A percentile compares a stretch with the other conserved stretches of the same genome.
Evolutionary conservation across 129 eudicot genomes (phyloP).

Genomic region (Helianthus tuberosus): DNA sequence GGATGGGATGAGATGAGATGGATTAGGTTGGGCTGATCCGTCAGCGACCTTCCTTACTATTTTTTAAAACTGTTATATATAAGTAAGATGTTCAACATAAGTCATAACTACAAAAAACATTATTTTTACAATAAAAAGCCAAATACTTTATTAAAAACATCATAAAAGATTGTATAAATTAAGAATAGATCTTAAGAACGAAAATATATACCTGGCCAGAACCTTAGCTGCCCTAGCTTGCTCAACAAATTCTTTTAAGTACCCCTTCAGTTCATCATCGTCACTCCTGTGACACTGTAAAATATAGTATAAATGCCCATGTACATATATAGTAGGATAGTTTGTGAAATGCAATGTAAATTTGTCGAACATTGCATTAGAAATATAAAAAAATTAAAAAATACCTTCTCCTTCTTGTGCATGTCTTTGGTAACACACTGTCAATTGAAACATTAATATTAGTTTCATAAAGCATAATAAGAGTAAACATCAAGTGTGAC

Average conservation of each 20-base stretch:
- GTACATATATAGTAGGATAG: not conserved
- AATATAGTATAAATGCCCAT: not conserved
- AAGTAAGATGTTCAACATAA: not conserved
- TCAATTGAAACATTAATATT: conserved; percentile 9
- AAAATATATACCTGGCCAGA: conserved; percentile 14
- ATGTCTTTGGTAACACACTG: not conserved
- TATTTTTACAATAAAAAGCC: not conserved
- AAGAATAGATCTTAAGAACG: not conserved
- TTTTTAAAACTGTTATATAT: not conserved
- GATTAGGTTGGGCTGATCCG: not conserved
- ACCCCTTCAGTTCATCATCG: not conserved
- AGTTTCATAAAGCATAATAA: not conserved
- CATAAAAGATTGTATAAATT: not conserved
- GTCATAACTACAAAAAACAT: not conserved
- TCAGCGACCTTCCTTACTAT: not conserved
- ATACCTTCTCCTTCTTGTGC: not conserved
- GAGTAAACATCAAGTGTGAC: not conserved
- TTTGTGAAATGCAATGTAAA: not conserved
- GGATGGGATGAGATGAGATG: not conserved
- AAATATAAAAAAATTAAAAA: not conserved
- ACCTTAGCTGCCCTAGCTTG: conserved; percentile 15
- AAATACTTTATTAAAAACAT: not conserved
- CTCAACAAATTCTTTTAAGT: not conserved
- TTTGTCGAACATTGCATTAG: not conserved
- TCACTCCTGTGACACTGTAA: not conserved